These are phyloP conservation scores for Pyrenophora tritici-repentis DNA, from an alignment of 2,329 filamentous ascomycete species.

Conservation along the genomic window DNA sequence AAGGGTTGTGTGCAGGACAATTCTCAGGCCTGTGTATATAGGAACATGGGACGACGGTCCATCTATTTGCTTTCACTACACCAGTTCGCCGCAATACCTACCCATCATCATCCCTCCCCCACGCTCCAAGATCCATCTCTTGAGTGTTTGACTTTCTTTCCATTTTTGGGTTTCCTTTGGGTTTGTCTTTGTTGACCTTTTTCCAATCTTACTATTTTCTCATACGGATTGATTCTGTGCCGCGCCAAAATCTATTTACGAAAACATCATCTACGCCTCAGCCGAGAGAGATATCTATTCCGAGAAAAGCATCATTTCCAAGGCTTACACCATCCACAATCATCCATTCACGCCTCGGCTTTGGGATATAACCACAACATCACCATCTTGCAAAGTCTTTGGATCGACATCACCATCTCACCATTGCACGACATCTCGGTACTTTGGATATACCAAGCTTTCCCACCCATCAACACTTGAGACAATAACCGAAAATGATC, in stretches of 20 bases:
- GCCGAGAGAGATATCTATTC: slow-evolving; percentile 8
- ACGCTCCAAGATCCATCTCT: background rate
- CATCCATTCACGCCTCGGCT: background rate
- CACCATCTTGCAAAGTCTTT: background rate
- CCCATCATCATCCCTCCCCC: background rate
- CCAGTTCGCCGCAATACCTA: background rate
- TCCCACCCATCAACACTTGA: background rate
- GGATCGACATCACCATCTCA: slow-evolving; percentile 3
- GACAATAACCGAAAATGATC: slow-evolving; percentile 33
- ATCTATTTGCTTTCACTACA: slow-evolving; percentile 1
- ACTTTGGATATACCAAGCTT: background rate
- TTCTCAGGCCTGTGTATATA: slow-evolving; percentile 6
- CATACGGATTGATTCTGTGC: background rate
- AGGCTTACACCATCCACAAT: slow-evolving; percentile 1
- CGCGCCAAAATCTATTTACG: background rate
- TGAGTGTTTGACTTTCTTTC: background rate
- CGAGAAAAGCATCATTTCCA: slow-evolving; percentile 2
- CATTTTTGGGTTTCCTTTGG: background rate
- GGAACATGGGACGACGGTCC: slow-evolving; percentile 3
- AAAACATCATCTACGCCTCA: background rate
- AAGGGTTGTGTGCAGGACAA: background rate
- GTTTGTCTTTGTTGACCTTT: background rate
- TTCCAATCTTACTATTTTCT: background rate
- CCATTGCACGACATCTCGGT: slow-evolving; percentile 12
- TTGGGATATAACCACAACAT: slow-evolving; percentile 5